A percentile compares a stretch with the other conserved stretches of the same genome.
These are phyloP conservation scores for Keithomyces neogunnii DNA, from an alignment of 2,329 filamentous ascomycete genomes.

Conservation along the genomic window DNA sequence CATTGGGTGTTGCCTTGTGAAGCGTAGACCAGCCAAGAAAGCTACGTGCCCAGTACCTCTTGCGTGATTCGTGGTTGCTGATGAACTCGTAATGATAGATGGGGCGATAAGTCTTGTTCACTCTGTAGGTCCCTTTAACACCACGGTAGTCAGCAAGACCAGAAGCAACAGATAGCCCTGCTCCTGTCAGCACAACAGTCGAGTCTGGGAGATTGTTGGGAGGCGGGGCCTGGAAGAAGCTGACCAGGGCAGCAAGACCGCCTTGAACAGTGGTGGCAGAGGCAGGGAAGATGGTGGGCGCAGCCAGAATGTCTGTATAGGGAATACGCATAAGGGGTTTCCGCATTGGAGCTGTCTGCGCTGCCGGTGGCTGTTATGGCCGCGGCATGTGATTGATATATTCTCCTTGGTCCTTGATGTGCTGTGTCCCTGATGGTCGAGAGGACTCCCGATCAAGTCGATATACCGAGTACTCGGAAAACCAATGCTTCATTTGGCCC, in stretches of 20 bases:
- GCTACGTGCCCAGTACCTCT: constrained; percentile 92
- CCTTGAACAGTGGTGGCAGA: constrained; percentile 62
- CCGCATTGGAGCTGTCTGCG: constrained; percentile 38
- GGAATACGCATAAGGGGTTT: constrained; percentile 79
- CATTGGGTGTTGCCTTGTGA: constrained; percentile 69
- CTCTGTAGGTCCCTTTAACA: constrained; percentile 79
- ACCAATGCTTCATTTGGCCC: no score
- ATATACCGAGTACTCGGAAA: no score
- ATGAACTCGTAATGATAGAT: constrained; percentile 93
- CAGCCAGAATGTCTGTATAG: constrained; percentile 74
- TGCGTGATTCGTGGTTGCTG: constrained; percentile 70
- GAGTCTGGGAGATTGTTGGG: constrained; percentile 37
- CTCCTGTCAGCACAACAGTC: constrained; percentile 59
- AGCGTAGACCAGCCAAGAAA: constrained; percentile 89
- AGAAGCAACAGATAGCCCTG: constrained; percentile 87
- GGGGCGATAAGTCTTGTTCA: constrained; percentile 83
- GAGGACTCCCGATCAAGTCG: no score
- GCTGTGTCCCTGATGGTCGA: background rate
- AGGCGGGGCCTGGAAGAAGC: constrained; percentile 62
- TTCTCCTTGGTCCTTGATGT: background rate
- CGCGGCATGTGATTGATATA: background rate
- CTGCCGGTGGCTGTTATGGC: background rate
- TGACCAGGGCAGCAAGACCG: constrained; percentile 66
- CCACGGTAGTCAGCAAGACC: constrained; percentile 91
- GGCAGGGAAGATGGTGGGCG: constrained; percentile 65